These are phyloP conservation scores for Aurifilum marmelostoma DNA, from an alignment of 2,329 filamentous ascomycete species.

Conservation along the genomic window DNA sequence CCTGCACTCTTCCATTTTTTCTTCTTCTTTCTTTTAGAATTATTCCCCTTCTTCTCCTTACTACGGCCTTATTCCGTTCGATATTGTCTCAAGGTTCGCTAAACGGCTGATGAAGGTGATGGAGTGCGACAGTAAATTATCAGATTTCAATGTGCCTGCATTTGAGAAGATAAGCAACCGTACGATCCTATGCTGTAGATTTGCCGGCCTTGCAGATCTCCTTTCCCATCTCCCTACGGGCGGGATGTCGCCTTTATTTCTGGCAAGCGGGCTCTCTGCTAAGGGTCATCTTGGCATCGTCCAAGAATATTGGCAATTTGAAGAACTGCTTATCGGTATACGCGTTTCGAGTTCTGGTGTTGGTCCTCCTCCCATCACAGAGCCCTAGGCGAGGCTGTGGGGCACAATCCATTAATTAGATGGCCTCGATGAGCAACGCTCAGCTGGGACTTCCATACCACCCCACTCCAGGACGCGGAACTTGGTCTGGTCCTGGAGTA, in stretches of 20 bases:
- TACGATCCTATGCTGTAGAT: not conserved
- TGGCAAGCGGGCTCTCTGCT: not conserved
- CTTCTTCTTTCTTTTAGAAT: not conserved
- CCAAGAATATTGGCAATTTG: not conserved
- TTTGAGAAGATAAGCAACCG: not conserved
- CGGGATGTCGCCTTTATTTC: not conserved
- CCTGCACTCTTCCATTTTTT: too few species aligned
- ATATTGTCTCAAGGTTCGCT: too few species aligned
- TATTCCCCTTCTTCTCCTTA: not conserved
- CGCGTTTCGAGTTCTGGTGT: not conserved
- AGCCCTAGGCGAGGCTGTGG: not conserved
- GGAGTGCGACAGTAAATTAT: not conserved
- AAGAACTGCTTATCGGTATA: not conserved
- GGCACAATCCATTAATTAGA: not conserved
- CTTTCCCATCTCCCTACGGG: not conserved
- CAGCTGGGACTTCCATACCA: slow-evolving; percentile 1
- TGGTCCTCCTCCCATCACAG: not conserved
- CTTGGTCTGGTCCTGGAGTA: not conserved
- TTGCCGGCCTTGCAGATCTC: slow-evolving; percentile 2
- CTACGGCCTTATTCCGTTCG: too few species aligned
- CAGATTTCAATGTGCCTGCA: not conserved
- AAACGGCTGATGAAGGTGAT: not conserved
- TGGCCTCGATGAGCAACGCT: not conserved
- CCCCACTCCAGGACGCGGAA: slow-evolving; percentile 10
- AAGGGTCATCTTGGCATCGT: not conserved